These are phyloP conservation scores for Monilinia fructigena DNA, from an alignment of 2,329 filamentous ascomycete species.

Conservation along the genomic window DNA sequence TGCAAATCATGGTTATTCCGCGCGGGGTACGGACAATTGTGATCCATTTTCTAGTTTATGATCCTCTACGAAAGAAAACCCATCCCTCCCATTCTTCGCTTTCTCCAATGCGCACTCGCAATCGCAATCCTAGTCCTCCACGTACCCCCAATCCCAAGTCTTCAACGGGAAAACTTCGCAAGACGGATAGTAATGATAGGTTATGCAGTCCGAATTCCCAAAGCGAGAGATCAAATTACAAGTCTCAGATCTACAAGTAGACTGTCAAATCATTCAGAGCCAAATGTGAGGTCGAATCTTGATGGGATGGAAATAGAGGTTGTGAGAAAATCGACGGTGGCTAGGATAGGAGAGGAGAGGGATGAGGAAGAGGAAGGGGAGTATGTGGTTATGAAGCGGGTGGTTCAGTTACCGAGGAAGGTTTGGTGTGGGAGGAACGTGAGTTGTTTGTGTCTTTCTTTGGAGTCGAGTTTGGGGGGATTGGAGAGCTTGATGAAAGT, in stretches of 20 bases:
- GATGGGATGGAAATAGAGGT: constrained; percentile 12
- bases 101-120: too few relatives aligned
- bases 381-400: constrained; percentile 19
- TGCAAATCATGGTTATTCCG: constrained; percentile 27
- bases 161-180: neutral
- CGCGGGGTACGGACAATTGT: constrained; percentile 22
- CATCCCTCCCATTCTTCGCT: neutral
- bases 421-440: constrained; percentile 25
- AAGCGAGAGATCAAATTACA: neutral
- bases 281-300: neutral
- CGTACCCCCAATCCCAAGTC: neutral
- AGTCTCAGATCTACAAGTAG: neutral
- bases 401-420: constrained; percentile 17
- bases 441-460: neutral
- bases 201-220: neutral
- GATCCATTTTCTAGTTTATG: constrained; percentile 20
- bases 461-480: too few relatives aligned
- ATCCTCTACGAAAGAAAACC: neutral
- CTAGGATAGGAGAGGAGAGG: neutral
- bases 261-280: neutral
- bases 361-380: neutral
- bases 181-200: neutral
- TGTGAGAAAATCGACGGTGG: neutral
- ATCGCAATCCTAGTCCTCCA: too few relatives aligned
- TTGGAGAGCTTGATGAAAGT: too few relatives aligned